Conservation (phyloP, 2,329 filamentous ascomycete species). For the Escovopsis sp. region DNA sequence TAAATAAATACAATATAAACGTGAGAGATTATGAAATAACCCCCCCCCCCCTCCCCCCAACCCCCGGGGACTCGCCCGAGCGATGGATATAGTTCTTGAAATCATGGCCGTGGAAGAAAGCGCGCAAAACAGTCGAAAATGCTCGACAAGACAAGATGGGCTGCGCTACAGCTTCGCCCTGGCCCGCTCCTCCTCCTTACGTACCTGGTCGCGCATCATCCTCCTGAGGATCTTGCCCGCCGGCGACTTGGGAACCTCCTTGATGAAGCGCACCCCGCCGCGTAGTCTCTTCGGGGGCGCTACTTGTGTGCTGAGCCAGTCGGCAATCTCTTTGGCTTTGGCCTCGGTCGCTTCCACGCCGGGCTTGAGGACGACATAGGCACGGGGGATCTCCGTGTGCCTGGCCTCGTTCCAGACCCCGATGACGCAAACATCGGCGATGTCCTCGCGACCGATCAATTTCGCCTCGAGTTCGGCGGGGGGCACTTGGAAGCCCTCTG, state of each 20-base stretch:
- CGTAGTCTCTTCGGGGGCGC: conserved; percentile 53
- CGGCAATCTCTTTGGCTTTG: conserved; percentile 19
- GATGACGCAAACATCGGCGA: conserved; percentile 49
- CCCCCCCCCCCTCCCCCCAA: too few species aligned
- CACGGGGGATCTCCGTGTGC: conserved; percentile 53
- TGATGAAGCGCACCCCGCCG: conserved; percentile 54
- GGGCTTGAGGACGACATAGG: conserved; percentile 22
- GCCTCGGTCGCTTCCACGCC: conserved; percentile 22
- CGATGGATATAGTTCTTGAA: not conserved
- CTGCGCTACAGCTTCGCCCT: conserved; percentile 22
- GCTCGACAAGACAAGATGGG: not conserved
- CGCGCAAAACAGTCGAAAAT: not conserved
- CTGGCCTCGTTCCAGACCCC: conserved; percentile 43
- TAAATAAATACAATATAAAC: not conserved
- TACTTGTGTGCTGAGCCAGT: conserved; percentile 40
- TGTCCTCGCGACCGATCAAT: conserved; percentile 27
- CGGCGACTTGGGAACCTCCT: conserved; percentile 56
- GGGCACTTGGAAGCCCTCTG: conserved; percentile 53
- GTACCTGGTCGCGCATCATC: conserved; percentile 32
- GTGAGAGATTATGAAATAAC: too few species aligned
- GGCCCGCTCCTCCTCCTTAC: conserved; percentile 17
- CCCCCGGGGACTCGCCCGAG: not conserved
- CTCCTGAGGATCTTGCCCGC: conserved; percentile 34
- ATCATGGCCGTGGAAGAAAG: not conserved
- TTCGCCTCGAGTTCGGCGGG: conserved; percentile 49